Conservation (phyloP, 352 stramenopile genomes). For the Salisapilia sapeloensis region DNA sequence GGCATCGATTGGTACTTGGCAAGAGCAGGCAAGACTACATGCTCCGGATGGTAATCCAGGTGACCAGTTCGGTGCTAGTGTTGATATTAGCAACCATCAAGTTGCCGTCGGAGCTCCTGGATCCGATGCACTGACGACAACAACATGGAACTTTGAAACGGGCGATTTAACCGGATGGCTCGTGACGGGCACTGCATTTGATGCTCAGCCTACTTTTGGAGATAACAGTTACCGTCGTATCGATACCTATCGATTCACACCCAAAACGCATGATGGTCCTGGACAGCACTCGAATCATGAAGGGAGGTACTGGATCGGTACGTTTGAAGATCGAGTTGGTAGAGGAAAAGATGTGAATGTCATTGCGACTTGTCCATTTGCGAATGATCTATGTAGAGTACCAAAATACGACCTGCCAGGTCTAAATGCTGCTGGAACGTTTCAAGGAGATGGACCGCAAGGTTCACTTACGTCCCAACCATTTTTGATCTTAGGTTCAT, state of each 20-base stretch:
- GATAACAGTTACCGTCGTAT: constrained; percentile 85
- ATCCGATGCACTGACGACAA: constrained; percentile 59
- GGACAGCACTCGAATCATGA: constrained; percentile 36
- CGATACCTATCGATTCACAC: constrained; percentile 36
- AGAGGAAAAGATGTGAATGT: constrained; percentile 31
- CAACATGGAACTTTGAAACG: constrained; percentile 96
- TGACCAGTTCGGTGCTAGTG: constrained; percentile 56
- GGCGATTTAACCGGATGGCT: constrained; percentile 89
- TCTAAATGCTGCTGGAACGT: constrained; percentile 35
- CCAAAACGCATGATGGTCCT: constrained; percentile 10
- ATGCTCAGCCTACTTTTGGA: constrained; percentile 88
- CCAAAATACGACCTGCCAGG: constrained; percentile 68
- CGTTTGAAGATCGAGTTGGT: constrained; percentile 81
- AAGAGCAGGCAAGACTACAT: constrained; percentile 29
- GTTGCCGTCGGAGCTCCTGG: constrained; percentile 49
- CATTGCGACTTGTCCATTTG: constrained; percentile 39
- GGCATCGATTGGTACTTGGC: constrained; percentile 36
- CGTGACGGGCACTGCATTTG: constrained; percentile 86
- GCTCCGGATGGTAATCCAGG: constrained; percentile 54
- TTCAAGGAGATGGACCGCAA: constrained; percentile 80
- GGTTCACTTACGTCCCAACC: constrained; percentile 89
- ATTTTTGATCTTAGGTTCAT: constrained; percentile 82
- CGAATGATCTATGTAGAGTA: constrained; percentile 36
- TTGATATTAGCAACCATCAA: constrained; percentile 65
- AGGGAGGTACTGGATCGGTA: constrained; percentile 91